Evolutionary conservation across 208 protist genomes (phyloP).

Genomic region (Chromosphaera perkinsii): DNA sequence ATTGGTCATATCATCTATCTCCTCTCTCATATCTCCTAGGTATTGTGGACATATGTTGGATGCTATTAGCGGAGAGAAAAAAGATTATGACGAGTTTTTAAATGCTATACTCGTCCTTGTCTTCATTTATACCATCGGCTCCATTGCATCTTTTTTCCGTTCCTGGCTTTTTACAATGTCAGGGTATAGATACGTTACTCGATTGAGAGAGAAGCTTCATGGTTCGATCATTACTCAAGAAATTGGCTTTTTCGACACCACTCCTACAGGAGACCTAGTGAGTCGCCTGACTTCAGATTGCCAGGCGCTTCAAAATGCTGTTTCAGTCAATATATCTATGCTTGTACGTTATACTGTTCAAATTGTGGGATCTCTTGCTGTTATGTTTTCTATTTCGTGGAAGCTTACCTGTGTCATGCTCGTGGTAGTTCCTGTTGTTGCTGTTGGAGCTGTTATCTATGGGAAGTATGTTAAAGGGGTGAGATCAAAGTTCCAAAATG

Average conservation of each 20-base stretch:
- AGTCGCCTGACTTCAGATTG: conserved; percentile 48
- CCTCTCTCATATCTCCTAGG: too few species aligned
- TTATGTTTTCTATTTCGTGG: conserved; percentile 52
- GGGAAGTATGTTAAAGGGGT: conserved; percentile 45
- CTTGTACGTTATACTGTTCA: conserved; percentile 32
- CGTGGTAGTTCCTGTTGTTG: conserved; percentile 40
- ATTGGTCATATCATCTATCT: too few species aligned
- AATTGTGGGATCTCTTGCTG: conserved; percentile 12
- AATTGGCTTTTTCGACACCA: conserved; percentile 61
- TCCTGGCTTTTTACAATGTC: not conserved
- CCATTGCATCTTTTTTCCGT: not conserved
- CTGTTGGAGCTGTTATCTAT: conserved; percentile 32
- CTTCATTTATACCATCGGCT: conserved; percentile 1
- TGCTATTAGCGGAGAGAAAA: too few species aligned
- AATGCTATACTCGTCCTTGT: too few species aligned
- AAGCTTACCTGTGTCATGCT: conserved; percentile 57
- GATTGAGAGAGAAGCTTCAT: conserved; percentile 6
- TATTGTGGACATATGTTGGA: too few species aligned
- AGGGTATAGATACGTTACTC: conserved; percentile 7
- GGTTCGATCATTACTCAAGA: conserved; percentile 54
- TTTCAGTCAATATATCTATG: conserved; percentile 55
- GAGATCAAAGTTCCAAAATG: conserved; percentile 47
- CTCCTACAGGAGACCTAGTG: conserved; percentile 53
- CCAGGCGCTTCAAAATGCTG: conserved; percentile 47
- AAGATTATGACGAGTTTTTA: too few species aligned